Evolutionary conservation across 2,329 filamentous ascomycete genomes (phyloP).

Genomic region (Penicillium carneum): DNA sequence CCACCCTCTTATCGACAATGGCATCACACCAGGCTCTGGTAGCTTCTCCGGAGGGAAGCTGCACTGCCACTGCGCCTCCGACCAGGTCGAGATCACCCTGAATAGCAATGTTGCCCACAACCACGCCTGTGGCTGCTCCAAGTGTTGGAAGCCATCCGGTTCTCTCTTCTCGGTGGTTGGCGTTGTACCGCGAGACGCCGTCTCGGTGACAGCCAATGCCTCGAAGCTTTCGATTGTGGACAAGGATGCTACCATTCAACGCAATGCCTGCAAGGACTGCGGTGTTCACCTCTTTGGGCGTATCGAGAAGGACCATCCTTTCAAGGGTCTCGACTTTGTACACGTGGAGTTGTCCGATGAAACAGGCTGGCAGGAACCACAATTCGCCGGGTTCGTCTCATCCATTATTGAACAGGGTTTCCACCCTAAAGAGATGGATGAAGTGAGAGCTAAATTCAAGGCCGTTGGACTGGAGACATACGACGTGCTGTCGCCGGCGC

Average conservation of each 20-base stretch:
- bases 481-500: slow-evolving; percentile 65
- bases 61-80: slow-evolving; percentile 64
- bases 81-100: slow-evolving; percentile 66
- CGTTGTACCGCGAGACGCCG: slow-evolving; percentile 64
- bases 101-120: slow-evolving; percentile 69
- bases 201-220: slow-evolving; percentile 65
- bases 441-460: slow-evolving; percentile 63
- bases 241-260: slow-evolving; percentile 64
- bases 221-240: slow-evolving; percentile 67
- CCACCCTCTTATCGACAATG: slow-evolving; percentile 69
- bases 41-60: slow-evolving; percentile 68
- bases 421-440: slow-evolving; percentile 61
- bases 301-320: slow-evolving; percentile 69
- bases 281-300: slow-evolving; percentile 70
- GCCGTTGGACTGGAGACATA: slow-evolving; percentile 66
- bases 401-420: slow-evolving; percentile 74
- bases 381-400: slow-evolving; percentile 73
- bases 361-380: slow-evolving; percentile 74
- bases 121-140: slow-evolving; percentile 74
- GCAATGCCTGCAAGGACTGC: slow-evolving; percentile 67
- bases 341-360: slow-evolving; percentile 67
- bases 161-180: slow-evolving; percentile 70
- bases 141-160: slow-evolving; percentile 73
- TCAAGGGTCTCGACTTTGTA: slow-evolving; percentile 74
- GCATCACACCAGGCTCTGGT: slow-evolving; percentile 63